Evolutionary conservation across 2,329 filamentous ascomycete species (phyloP), one percentile per base, ranked within the genome.

Genomic region (Alternaria infectoria): DNA sequence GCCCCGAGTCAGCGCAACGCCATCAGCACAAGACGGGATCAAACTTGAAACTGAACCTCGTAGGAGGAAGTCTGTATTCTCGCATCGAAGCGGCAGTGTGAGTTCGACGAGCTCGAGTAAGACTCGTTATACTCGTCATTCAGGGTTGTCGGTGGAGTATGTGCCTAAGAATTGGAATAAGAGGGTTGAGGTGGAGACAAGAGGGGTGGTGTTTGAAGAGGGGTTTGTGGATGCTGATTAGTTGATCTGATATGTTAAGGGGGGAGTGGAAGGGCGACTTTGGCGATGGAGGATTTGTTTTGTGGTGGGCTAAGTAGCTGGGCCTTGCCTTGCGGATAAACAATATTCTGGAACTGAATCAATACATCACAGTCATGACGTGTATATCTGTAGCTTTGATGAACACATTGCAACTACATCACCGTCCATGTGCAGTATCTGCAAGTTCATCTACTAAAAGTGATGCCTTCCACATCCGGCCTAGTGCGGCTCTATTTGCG

Each of bases 101-200:
- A 52, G 40, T n/a, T 57, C 47, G 28, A 49, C 25, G 5, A 45
- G 26, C 21, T 50, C 44, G 13, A 45, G 28, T 4, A 55, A 26
- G 9, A 52, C 36, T 4, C 57, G 68, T 2, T 59, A 50, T 15
- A 73, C 67, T 2, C 67, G 72, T 2, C 69, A 72, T 51, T 70
- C 66, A 1, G 68, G 70, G 1, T 21, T 67, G 11, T 17, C 40
- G 1, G 59, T 67, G 1, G 62, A 69, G 11, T 72, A 66, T 23
- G 43, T 47, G 5, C 72, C 70, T 1, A 61, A 50, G 15, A 23
- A 50, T 1, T 72, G 70, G 70, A 58, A 65, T 25, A 71, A 57
- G 46, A 66, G 13, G 12, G 62, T 61, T 0, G 58, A 60, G 10
- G 23, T 11, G 1, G 52, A 57, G 4, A 15, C 2, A 2, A n/a